Evolutionary conservation across 2,329 filamentous ascomycete genomes (phyloP).

Genomic region (Cercospora sp.): DNA sequence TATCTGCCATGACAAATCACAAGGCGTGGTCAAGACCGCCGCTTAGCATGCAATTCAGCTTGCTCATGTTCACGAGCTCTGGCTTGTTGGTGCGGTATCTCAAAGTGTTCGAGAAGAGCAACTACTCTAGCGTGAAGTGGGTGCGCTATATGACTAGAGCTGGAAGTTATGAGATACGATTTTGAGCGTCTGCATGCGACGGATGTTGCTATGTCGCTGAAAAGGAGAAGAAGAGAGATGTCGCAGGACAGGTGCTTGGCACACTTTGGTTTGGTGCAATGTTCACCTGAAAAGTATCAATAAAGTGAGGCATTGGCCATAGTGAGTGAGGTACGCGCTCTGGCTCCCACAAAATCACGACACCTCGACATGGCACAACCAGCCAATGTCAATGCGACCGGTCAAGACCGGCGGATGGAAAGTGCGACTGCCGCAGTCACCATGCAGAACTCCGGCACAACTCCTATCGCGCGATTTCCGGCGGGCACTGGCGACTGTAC

Average conservation of each 20-base stretch:
- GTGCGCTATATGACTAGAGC: constrained; percentile 98
- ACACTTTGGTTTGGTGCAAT: background rate
- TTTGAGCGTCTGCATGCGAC: constrained; percentile 17
- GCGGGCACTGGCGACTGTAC: background rate
- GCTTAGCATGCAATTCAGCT: constrained; percentile 83
- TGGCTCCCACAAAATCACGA: no score
- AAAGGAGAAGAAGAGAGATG: background rate
- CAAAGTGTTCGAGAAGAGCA: constrained; percentile 99
- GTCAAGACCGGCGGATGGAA: background rate
- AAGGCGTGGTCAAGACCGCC: constrained; percentile 95
- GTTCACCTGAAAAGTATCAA: background rate
- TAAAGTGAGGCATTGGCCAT: background rate
- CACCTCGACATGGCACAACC: background rate
- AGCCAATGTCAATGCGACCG: background rate
- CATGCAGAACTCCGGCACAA: background rate
- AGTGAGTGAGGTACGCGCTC: background rate
- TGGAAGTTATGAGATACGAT: constrained; percentile 86
- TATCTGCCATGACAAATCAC: constrained; percentile 97
- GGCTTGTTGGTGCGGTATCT: constrained; percentile 89
- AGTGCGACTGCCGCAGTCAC: background rate
- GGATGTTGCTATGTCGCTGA: background rate
- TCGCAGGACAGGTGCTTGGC: background rate
- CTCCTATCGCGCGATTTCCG: background rate
- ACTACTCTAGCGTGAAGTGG: constrained; percentile 99
- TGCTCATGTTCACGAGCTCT: constrained; percentile 97